A percentile compares a stretch with the other conserved stretches of the same genome.
phyloP scores from a whole-genome alignment of 1,284 basidiomycete genomes.

The Omphalotus olearius region DNA sequence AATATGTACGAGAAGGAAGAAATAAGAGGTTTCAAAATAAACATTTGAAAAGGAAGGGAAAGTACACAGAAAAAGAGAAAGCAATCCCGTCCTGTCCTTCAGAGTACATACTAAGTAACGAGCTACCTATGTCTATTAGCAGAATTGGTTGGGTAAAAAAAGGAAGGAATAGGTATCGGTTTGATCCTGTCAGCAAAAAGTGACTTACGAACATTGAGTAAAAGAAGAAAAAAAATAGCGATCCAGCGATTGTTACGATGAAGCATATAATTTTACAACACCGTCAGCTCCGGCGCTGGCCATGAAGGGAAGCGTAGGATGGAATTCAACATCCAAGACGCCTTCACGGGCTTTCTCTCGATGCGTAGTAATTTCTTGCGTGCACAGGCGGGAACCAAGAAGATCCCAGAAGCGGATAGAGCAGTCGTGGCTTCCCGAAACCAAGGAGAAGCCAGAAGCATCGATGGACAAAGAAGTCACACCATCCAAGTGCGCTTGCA shows the following conservation, averaged over 20 bases:
- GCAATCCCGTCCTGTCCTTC: too few relatives aligned
- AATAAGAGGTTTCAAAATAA: too few relatives aligned
- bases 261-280: slow-evolving; percentile 86
- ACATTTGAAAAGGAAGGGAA: too few relatives aligned
- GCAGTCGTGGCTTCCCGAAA: slow-evolving; percentile 92
- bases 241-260: slow-evolving; percentile 43
- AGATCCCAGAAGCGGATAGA: slow-evolving; percentile 95
- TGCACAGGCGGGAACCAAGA: slow-evolving; percentile 71
- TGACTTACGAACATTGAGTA: not conserved
- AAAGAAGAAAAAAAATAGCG: slow-evolving; percentile 1
- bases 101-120: too few relatives aligned
- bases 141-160: too few relatives aligned
- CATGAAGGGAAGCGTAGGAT: slow-evolving; percentile 82
- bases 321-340: slow-evolving; percentile 84
- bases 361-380: slow-evolving; percentile 89
- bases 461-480: slow-evolving; percentile 91
- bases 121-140: too few relatives aligned
- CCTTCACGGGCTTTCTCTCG: slow-evolving; percentile 88
- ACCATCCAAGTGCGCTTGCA: slow-evolving; percentile 88
- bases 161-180: too few relatives aligned
- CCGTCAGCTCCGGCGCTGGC: slow-evolving; percentile 94
- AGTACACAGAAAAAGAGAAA: too few relatives aligned
- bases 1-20: too few relatives aligned
- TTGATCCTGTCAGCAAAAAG: too few relatives aligned
- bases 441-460: slow-evolving; percentile 79